phyloP scores from a whole-genome alignment of 129 eudicot species.

The Flaveria ramosissima region DNA sequence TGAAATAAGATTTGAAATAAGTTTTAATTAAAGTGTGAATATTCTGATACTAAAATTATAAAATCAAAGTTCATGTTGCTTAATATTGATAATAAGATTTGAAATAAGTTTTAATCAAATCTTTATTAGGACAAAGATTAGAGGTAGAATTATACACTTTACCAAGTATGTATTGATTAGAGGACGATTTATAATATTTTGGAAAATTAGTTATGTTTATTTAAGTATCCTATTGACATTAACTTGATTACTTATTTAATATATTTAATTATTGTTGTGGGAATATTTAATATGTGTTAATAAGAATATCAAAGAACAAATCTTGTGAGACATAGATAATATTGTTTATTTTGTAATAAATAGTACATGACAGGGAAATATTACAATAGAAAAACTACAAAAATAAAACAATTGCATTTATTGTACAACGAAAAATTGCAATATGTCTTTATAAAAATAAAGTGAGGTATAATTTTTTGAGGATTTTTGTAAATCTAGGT shows the following conservation, averaged over 20 bases:
- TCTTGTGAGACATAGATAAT: constrained; percentile 1
- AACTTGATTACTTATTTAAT: background rate
- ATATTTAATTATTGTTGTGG: background rate
- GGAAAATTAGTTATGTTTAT: background rate
- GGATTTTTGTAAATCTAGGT: no score
- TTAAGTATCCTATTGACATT: background rate
- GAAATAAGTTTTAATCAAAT: background rate
- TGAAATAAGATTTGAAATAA: no score
- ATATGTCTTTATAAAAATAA: background rate
- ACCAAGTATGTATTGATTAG: background rate
- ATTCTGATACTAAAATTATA: background rate
- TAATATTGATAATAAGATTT: background rate
- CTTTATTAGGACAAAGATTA: background rate
- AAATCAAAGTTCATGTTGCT: background rate
- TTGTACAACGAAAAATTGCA: background rate
- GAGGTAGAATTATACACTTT: background rate
- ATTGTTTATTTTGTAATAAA: constrained; percentile 2
- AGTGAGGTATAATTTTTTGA: background rate
- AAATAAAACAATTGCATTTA: constrained; percentile 4
- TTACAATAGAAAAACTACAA: background rate
- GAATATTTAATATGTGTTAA: background rate
- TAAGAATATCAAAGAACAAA: background rate
- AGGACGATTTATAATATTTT: background rate
- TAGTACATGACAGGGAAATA: background rate
- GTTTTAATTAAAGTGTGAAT: background rate